Conservation (phyloP, 208 protist genomes). For the Acanthamoeba castellanii region DNA sequence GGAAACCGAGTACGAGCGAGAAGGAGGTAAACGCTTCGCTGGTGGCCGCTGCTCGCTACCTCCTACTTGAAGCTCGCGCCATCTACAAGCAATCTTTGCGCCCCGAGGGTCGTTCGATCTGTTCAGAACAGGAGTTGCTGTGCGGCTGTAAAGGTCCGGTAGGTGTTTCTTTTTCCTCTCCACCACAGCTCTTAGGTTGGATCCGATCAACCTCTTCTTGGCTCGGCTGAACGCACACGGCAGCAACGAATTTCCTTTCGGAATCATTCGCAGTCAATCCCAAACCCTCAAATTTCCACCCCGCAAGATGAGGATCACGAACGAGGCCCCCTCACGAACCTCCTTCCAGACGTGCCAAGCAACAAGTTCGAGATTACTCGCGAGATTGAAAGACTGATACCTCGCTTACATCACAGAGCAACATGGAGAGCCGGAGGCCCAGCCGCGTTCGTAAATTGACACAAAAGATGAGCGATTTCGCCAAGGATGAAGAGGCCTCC, state of each 20-base stretch:
- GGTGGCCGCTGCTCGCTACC: background rate
- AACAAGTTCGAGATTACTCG: too few species aligned
- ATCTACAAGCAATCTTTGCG: too few species aligned
- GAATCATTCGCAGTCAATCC: background rate
- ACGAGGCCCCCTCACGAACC: too few species aligned
- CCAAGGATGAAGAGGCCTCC: background rate
- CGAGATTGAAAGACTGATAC: background rate
- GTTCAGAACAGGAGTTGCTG: background rate
- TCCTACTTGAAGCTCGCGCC: background rate
- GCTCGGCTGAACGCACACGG: too few species aligned
- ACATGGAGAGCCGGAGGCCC: background rate
- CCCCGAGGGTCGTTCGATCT: too few species aligned
- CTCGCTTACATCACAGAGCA: background rate
- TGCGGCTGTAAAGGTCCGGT: background rate
- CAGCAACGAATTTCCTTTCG: too few species aligned
- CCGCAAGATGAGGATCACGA: too few species aligned
- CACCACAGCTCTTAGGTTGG: background rate
- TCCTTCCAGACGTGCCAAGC: background rate
- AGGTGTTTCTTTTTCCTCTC: background rate
- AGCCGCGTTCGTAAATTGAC: slow-evolving; percentile 7
- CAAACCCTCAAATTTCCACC: too few species aligned
- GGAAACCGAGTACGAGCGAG: background rate
- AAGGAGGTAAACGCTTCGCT: background rate
- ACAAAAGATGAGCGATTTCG: background rate
- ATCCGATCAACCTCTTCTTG: background rate